Conservation (phyloP, 441 rosid species). For the Bocquillonia castaneifolia region DNA sequence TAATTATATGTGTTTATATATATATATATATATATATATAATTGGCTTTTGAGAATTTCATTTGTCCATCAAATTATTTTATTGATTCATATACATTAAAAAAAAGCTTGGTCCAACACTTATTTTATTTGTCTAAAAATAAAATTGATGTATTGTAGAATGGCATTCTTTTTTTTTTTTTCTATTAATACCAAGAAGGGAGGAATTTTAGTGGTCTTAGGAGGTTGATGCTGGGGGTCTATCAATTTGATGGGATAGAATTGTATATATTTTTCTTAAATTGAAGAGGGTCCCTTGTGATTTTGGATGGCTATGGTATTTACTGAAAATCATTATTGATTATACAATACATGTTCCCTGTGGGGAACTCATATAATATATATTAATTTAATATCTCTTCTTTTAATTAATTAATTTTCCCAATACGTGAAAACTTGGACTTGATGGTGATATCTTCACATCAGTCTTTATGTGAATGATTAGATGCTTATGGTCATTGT, state of each 20-base stretch:
- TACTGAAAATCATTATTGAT: not conserved
- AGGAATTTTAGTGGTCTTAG: not conserved
- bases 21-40: too few relatives aligned
- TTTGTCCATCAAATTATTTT: too few relatives aligned
- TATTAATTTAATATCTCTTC: not conserved
- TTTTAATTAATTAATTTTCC: too few relatives aligned
- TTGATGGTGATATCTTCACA: conserved; percentile 15
- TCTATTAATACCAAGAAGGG: not conserved
- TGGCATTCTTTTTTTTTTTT: too few relatives aligned
- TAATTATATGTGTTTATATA: not conserved
- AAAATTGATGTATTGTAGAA: too few relatives aligned
- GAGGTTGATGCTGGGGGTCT: conserved; percentile 29
- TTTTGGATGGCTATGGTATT: conserved; percentile 3
- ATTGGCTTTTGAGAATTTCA: too few relatives aligned
- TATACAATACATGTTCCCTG: not conserved
- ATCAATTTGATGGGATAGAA: conserved; percentile 33
- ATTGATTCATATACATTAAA: too few relatives aligned
- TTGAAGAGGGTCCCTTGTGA: conserved; percentile 2
- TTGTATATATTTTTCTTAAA: not conserved
- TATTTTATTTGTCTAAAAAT: too few relatives aligned
- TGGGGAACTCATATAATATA: conserved; percentile 6
- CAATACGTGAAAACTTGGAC: not conserved
- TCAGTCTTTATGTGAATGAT: conserved; percentile 16
- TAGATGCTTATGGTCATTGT: conserved; percentile 9
- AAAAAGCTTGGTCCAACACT: too few relatives aligned